phyloP scores from a whole-genome alignment of 169 alveolate genomes.

The Cryptosporidium meleagridis region DNA sequence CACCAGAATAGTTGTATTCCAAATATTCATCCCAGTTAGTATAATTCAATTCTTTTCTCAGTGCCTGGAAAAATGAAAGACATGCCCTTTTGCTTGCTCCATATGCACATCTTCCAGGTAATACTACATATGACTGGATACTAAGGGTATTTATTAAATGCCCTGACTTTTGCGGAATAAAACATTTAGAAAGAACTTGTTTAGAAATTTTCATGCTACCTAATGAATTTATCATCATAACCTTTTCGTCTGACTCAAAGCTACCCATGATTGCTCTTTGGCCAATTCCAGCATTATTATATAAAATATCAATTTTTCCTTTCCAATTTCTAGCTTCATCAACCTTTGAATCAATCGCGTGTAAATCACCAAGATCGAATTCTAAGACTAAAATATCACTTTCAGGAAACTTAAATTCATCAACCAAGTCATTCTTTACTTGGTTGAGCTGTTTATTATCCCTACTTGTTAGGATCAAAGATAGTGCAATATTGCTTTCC shows the following conservation, averaged over 20 bases:
- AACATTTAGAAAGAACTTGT: conserved; percentile 26
- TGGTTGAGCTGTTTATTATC: conserved; percentile 3
- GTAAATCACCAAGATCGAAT: conserved; percentile 37
- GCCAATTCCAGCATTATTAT: conserved; percentile 66
- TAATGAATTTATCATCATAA: conserved; percentile 30
- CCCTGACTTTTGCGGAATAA: conserved; percentile 68
- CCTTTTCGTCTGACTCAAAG: conserved; percentile 56
- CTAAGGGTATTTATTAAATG: conserved; percentile 64
- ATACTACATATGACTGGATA: conserved; percentile 41
- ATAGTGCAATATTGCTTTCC: background rate
- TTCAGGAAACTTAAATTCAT: conserved; percentile 22
- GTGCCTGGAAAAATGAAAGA: conserved; percentile 41
- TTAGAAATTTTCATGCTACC: conserved; percentile 53
- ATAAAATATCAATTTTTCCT: conserved; percentile 43
- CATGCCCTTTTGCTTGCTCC: conserved; percentile 68
- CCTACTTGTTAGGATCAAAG: conserved; percentile 46
- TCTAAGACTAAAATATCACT: conserved; percentile 18
- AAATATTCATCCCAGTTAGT: conserved; percentile 63
- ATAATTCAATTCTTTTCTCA: conserved; percentile 34
- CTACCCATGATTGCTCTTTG: conserved; percentile 48
- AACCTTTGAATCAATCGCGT: conserved; percentile 30
- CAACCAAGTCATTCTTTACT: conserved; percentile 26
- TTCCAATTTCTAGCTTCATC: conserved; percentile 54
- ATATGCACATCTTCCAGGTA: conserved; percentile 72
- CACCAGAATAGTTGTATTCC: background rate